Conservation (phyloP, 2,329 filamentous ascomycete genomes). For the Polytolypa hystricis region DNA sequence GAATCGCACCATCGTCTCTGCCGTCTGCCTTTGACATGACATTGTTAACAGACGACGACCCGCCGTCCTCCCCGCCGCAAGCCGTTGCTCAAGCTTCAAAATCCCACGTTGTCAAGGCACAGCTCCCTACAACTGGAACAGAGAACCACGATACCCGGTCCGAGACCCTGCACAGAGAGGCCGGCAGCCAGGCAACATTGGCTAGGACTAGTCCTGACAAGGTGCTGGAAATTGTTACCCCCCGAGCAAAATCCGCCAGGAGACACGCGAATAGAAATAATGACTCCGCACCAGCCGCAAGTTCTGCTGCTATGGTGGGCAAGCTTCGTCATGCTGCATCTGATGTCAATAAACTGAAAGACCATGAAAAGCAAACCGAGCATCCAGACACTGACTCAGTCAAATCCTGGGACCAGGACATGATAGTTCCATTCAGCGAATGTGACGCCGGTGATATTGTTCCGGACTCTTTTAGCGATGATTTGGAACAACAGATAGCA, state of each 20-base stretch:
- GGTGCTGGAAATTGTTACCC: background rate
- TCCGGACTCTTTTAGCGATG: constrained; percentile 28
- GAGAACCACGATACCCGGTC: background rate
- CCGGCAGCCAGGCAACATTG: background rate
- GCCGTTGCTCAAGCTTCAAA: background rate
- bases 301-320: too few relatives aligned
- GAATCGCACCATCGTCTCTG: constrained; percentile 4
- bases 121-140: background rate
- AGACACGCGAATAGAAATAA: background rate
- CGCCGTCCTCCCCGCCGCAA: constrained; percentile 28
- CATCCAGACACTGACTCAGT: background rate
- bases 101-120: background rate
- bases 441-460: constrained; percentile 12
- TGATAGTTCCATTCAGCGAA: background rate
- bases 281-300: too few relatives aligned
- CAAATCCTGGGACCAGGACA: background rate
- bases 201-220: too few relatives aligned
- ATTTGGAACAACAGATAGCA: constrained; percentile 33
- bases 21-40: constrained; percentile 8
- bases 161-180: background rate
- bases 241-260: background rate
- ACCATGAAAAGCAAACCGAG: background rate
- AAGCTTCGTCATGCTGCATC: too few relatives aligned
- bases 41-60: constrained; percentile 14
- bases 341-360: background rate